Base-by-base conservation (phyloP, 2,329 filamentous ascomycete species). In the Diplodia scrobiculata region DNA sequence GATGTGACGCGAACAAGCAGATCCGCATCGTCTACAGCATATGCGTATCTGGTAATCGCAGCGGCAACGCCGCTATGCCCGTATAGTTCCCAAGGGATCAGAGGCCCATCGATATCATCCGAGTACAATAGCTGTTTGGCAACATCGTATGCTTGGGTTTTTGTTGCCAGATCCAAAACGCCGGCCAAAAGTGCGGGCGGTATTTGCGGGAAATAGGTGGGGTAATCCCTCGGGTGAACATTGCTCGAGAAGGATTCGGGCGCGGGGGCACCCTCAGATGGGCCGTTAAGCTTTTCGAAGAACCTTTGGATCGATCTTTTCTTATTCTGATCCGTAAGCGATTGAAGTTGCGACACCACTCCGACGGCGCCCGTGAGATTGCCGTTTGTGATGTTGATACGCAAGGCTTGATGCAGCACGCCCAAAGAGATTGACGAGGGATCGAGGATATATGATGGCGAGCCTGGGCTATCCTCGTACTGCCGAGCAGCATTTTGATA, bases 31-130 rank as follows among this genome's bases (percentile, higher is more conserved):
- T 79, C 75, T 11, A 82, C 81, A 19, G 81, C 79, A 11, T 80
- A 76, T 6, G 84, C 85, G 69, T 85, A 87, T 19, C 82, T 80
- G 38, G 86, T 77, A 32, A 88, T 75, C 0, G 84, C 80, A 13
- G 84, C 81, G 2, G 82, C 79, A 27, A 88, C 75, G 55, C 76
- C 75, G 34, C 79, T 79, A 68, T 84, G 75, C 2, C 71, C 71
- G 69, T 85, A 86, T 29, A 80, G 68, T 21, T 72, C 71, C 13
- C 72, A 69, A 25, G 79, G 74, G 27, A 87, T 84, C 2, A 83
- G 68, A n/a, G 84, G 83, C 0, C 83, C 84, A 69, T 86, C 84
- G 14, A 84, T 69, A 68, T 85, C 84, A 10, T 79, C 70, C 0
- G 80, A 81, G 65, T 81, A 80, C 1, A 87, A 74, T 13, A 88